phyloP scores from a whole-genome alignment of 1,139 yeast genomes.

The Kazachstania sp. region DNA sequence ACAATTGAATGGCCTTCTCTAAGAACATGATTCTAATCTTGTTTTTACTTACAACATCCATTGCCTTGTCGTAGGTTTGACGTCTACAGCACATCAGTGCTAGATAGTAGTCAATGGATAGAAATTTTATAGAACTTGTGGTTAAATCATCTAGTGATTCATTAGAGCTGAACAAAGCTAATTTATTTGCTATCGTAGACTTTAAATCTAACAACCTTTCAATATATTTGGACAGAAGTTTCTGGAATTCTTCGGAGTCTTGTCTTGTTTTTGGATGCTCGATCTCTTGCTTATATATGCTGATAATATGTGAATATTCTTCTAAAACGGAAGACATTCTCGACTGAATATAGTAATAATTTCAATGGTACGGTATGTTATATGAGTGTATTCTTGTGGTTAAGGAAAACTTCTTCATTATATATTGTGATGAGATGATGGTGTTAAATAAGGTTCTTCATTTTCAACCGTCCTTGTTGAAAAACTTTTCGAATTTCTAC shows the following conservation, averaged over 20 bases:
- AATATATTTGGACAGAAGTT: conserved; percentile 19
- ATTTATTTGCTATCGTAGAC: conserved; percentile 22
- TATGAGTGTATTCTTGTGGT: too few relatives aligned
- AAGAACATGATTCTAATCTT: conserved; percentile 36
- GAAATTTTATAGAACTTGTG: conserved; percentile 47
- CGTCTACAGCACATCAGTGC: conserved; percentile 32
- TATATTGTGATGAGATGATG: too few relatives aligned
- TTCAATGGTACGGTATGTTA: too few relatives aligned
- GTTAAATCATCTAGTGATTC: conserved; percentile 51
- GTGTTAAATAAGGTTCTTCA: too few relatives aligned
- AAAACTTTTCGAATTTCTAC: too few relatives aligned
- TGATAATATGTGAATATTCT: conserved; percentile 16
- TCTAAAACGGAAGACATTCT: conserved; percentile 13
- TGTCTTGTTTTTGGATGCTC: conserved; percentile 24
- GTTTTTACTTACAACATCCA: conserved; percentile 12
- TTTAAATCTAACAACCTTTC: conserved; percentile 31
- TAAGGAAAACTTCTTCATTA: too few relatives aligned
- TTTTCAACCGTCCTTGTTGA: too few relatives aligned
- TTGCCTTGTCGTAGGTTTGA: conserved; percentile 17
- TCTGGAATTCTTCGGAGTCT: conserved; percentile 32
- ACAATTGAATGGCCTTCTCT: conserved; percentile 35
- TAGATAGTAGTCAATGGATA: conserved; percentile 45
- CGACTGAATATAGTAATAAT: too few relatives aligned
- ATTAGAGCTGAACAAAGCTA: conserved; percentile 51
- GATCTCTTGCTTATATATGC: conserved; percentile 10